phyloP scores from a whole-genome alignment of 768 basidiomycete genomes.

The Chlorophyllum brunneum region DNA sequence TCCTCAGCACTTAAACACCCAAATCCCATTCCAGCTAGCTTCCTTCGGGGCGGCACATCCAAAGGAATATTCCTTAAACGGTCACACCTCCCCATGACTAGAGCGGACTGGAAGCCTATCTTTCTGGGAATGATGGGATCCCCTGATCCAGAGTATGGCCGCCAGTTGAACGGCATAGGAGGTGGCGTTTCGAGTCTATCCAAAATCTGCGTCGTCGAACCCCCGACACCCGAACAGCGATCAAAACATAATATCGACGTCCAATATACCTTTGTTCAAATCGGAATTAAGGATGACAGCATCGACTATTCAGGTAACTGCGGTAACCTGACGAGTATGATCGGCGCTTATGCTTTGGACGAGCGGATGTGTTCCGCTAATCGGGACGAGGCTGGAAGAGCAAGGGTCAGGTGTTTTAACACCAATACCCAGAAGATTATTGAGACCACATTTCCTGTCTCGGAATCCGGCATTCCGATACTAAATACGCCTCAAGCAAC shows the following conservation, averaged over 20 bases:
- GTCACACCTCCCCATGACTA: slow-evolving; percentile 46
- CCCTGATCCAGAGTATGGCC: slow-evolving; percentile 61
- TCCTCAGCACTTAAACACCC: slow-evolving; percentile 7
- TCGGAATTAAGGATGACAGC: slow-evolving; percentile 52
- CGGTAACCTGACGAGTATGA: slow-evolving; percentile 69
- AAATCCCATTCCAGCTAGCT: slow-evolving; percentile 47
- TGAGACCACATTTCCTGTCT: slow-evolving; percentile 66
- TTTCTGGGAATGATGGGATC: slow-evolving; percentile 81
- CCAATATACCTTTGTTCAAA: slow-evolving; percentile 70
- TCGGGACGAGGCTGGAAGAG: slow-evolving; percentile 17
- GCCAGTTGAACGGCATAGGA: slow-evolving; percentile 81
- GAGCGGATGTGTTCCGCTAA: slow-evolving; percentile 44
- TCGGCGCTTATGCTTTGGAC: slow-evolving; percentile 71
- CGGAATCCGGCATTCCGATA: slow-evolving; percentile 28
- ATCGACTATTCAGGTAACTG: slow-evolving; percentile 76
- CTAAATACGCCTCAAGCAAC: slow-evolving; percentile 46
- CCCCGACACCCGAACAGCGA: slow-evolving; percentile 37
- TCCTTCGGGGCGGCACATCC: slow-evolving; percentile 72
- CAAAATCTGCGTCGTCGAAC: slow-evolving; percentile 65
- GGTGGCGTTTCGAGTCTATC: slow-evolving; percentile 73
- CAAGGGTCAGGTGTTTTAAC: slow-evolving; percentile 61
- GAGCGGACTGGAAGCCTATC: slow-evolving; percentile 51
- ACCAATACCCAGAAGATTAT: slow-evolving; percentile 70
- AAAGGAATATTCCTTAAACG: slow-evolving; percentile 70
- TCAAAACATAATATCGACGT: slow-evolving; percentile 37